Evolutionary conservation across 2,329 filamentous ascomycete genomes (phyloP), one percentile per base, ranked within the genome.

Genomic region (Colletotrichum sp.): DNA sequence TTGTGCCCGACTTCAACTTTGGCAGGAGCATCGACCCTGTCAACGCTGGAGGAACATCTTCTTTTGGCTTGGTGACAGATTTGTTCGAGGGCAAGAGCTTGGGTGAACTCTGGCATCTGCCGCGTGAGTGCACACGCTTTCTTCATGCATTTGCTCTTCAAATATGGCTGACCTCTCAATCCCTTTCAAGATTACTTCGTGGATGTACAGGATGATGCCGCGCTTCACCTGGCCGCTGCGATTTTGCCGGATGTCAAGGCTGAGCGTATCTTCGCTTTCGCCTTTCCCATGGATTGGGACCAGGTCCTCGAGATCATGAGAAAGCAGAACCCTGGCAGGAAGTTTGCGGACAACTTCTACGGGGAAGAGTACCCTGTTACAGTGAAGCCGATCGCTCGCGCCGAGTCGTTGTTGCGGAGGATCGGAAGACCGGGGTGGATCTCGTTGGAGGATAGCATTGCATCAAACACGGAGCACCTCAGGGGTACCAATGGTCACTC

Each of bases 261-360:
- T 0, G 87, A 92, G 78, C 86, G 91, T 1, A 80, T 93, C 10
- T 91, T 92, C 79, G 91, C 84, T 2, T 90, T 89, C 72, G 89
- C 88, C 0, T 82, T 84, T 2, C 85, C 85, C 0, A 88, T 85
- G 75, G 89, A 84, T 62, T 89, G 85, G 81, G 88, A 89, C n/a
- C 79, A 85, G 3, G 78, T 90, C 2, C 55, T 85, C 3, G 79
- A 75, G 0, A 79, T 81, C 2, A 34, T 85, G 1, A 75, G 79
- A 0, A 80, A 79, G 34, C 48, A 75, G 7, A 72, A 79, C 1
- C 79, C 81, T 0, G 39, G 39, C 0, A 76, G 71, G 26, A 77
- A 57, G 0, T 81, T 83, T 22, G 74, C 77, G 0, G 80, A 79
- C 9, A 65, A 71, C n/a, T 75, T 71, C 22, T 18, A 71, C 48